Conservation (phyloP, 495 filamentous ascomycete genomes). For the Entonaema liquescens region DNA sequence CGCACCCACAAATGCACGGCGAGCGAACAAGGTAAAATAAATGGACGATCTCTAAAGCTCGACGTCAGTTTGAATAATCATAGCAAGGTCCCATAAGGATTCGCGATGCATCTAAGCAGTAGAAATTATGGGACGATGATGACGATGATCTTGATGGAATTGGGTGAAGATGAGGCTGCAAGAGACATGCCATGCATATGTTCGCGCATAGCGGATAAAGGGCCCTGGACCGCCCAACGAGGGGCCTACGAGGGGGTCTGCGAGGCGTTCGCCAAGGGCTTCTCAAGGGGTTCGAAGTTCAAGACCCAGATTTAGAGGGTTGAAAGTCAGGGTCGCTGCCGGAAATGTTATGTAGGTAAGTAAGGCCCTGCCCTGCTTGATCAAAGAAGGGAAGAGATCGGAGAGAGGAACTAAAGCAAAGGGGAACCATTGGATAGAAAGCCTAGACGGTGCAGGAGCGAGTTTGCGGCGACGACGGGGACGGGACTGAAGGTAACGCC, state of each 20-base stretch:
- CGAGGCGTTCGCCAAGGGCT: constrained; percentile 8
- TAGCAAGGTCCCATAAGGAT: constrained; percentile 1
- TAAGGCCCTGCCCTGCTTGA: constrained; percentile 17
- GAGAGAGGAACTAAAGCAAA: constrained; percentile 27
- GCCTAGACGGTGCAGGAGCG: constrained; percentile 26
- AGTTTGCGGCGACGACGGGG: constrained; percentile 39
- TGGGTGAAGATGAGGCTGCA: constrained; percentile 41
- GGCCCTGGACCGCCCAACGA: constrained; percentile 19
- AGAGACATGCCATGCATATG: constrained; percentile 36
- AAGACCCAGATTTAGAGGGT: constrained; percentile 16
- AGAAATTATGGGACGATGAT: constrained; percentile 29
- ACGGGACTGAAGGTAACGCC: constrained; percentile 19
- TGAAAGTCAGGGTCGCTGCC: constrained; percentile 35
- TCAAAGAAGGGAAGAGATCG: constrained; percentile 36
- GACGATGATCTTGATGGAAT: constrained; percentile 33
- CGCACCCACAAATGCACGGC: constrained; percentile 24
- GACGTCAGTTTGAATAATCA: constrained; percentile 10
- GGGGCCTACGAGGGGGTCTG: constrained; percentile 3
- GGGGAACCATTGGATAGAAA: constrained; percentile 31
- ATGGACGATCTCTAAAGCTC: constrained; percentile 24
- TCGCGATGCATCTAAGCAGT: constrained; percentile 24
- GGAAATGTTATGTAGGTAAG: constrained; percentile 20
- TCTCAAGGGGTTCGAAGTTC: neutral
- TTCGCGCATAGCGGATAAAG: constrained; percentile 36
- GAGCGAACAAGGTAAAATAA: constrained; percentile 25